Evolutionary conservation across 1,284 basidiomycete species (phyloP), one percentile per base, ranked within the genome.

Genomic region (Inonotus hispidus): DNA sequence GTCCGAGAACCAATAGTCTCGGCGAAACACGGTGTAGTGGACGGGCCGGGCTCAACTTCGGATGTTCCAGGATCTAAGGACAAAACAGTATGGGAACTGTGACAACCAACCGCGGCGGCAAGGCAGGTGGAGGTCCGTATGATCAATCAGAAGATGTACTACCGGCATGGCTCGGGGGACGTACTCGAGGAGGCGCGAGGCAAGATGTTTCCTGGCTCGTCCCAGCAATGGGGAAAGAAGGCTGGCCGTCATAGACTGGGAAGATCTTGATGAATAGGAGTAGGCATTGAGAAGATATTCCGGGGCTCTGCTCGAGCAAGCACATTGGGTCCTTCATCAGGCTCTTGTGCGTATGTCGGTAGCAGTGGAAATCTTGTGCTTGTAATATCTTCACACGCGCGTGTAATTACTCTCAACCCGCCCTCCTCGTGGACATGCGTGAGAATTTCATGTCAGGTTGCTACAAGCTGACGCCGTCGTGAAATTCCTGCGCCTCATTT

Each of bases 391-490:
- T 43, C 45, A 11, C 37, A 16, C 29, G 29, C 4, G 16, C 16
- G 53, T 19, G 37, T 41, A 53, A 53, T 19, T 6, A 59, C 37
- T 6, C 49, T 39, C 6, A 56, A 16, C 10, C 53, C 59, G 16
- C 53, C 54, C 13, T 63, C 62, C 27, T 63, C 62, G 6, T n/a
- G 19, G 5, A 63, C 27, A 6, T 49, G 62, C 6, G 14, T 16
- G 2, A 63, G 38, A 39, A 63, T 60, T 39, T 63, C 62, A 1
- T 59, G 59, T 3, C 62, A 54, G 3, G 53, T 41, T 29, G 49
- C 47, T 10, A 61, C 49, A n/a, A 63, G 59, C 37, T 37, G 38
- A 14, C 47, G 53, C n/a, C 62, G 53, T 3, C 56, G 43, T 8
- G 59, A 37, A 60, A 60, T 27, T 57, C 55, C 14, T 39, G 29